Percentiles rank a stretch among this genome's conserved stretches.
phyloP scores from a whole-genome alignment of 2,329 filamentous ascomycete genomes.

The Aspergillus fumigatus region DNA sequence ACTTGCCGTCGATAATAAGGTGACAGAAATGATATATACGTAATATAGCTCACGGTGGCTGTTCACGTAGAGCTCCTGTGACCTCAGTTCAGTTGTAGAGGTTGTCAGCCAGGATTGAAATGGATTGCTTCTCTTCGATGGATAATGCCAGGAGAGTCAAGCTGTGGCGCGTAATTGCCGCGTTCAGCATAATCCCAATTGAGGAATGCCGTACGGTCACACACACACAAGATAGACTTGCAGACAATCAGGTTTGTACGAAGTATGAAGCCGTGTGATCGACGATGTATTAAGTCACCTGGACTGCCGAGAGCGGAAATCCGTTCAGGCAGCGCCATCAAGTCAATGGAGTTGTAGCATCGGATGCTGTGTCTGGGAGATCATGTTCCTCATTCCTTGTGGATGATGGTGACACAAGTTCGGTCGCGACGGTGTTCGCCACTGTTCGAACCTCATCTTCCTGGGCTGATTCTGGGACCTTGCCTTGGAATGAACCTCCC shows the following conservation, averaged over 20 bases:
- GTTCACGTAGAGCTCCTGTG: not conserved
- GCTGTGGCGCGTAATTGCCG: not conserved
- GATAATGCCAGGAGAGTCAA: not conserved
- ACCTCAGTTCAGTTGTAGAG: not conserved
- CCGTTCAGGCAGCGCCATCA: not conserved
- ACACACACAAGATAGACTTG: not conserved
- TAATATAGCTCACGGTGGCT: too few species aligned
- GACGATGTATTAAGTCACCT: not conserved
- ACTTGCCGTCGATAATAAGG: not conserved
- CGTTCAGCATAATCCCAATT: not conserved
- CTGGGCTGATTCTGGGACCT: conserved; percentile 10
- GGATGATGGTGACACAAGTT: conserved; percentile 18
- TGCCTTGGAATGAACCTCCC: conserved; percentile 17
- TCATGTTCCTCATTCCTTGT: conserved; percentile 14
- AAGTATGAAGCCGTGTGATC: not conserved
- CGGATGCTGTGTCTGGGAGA: conserved; percentile 21
- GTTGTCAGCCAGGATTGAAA: not conserved
- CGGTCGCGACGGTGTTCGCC: conserved; percentile 24
- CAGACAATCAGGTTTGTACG: not conserved
- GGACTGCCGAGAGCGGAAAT: not conserved
- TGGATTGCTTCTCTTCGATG: not conserved
- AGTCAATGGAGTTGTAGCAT: conserved; percentile 19
- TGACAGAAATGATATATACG: not conserved
- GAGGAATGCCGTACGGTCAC: not conserved
- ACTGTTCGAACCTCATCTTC: conserved; percentile 18